Conservation (phyloP, 805 yeast genomes). For the Candida hungchunana region DNA sequence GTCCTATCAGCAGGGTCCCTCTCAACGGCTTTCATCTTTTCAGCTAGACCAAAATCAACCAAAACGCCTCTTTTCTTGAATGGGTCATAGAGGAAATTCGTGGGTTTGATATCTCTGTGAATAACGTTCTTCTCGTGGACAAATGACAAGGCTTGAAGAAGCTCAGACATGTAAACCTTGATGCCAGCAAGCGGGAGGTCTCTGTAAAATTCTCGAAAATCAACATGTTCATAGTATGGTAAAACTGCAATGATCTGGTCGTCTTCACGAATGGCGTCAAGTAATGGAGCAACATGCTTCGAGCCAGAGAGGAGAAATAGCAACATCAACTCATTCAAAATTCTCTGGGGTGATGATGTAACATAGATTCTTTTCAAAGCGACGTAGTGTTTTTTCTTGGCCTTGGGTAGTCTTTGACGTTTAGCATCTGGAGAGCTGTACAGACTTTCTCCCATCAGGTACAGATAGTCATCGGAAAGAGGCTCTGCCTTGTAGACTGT, state of each 20-base stretch:
- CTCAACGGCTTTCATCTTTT: conserved; percentile 37
- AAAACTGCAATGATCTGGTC: conserved; percentile 93
- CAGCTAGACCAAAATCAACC: conserved; percentile 75
- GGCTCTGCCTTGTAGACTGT: conserved; percentile 75
- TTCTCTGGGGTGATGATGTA: conserved; percentile 90
- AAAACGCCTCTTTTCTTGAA: conserved; percentile 52
- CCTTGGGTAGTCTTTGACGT: conserved; percentile 24
- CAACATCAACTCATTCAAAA: conserved; percentile 79
- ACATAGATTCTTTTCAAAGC: conserved; percentile 93
- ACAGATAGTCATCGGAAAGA: conserved; percentile 28
- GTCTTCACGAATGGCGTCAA: conserved; percentile 80
- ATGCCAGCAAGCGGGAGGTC: conserved; percentile 78
- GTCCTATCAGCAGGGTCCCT: conserved; percentile 7
- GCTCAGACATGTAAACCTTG: conserved; percentile 72
- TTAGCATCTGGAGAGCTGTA: conserved; percentile 30
- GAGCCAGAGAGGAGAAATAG: conserved; percentile 66
- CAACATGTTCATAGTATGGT: conserved; percentile 88
- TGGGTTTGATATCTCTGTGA: conserved; percentile 79
- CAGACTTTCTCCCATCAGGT: conserved; percentile 30
- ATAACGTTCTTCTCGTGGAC: conserved; percentile 67
- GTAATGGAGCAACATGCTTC: conserved; percentile 76
- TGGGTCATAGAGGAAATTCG: conserved; percentile 57
- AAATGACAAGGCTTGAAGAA: conserved; percentile 66
- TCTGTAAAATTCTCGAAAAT: conserved; percentile 81
- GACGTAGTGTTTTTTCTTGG: conserved; percentile 39